Evolutionary conservation across 1,139 yeast genomes (phyloP), one percentile per base, ranked within the genome.

Genomic region (Candida tunisiensis): DNA sequence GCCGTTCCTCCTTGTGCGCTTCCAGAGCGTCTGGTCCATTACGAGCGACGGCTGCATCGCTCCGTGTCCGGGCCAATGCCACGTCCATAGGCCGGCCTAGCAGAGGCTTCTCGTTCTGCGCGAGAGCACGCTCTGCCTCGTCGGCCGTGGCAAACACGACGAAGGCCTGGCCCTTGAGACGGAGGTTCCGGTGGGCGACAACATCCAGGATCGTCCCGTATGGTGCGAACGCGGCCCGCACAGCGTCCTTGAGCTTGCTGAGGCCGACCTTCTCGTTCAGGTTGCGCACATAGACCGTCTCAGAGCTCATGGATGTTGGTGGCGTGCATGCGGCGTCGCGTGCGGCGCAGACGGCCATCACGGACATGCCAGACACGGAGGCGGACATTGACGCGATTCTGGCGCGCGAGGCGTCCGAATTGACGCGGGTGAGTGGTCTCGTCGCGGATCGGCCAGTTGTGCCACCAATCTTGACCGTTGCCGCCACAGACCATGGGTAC

Each of bases 161-260:
- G 49, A 83, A 88, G 2, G 94, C 94, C 49, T 83, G 95, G 2
- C 94, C 94, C 31, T 72, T 62, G 64, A 78, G 60, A 32, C 60
- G 62, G 16, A 78, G 42, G 40, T 71, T 74, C 36, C 63, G 63
- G 35, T 70, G 73, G 1, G 83, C 70, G 1, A 69, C 59, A 6
- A 82, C 52, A 23, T 65, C 68, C 8, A 62, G 37, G 1, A 77
- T 57, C 1, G 53, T 45, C 0, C 79, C 75, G 44, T 58, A 69
- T 10, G 56, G 44, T 3, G 47, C 42, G 25, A 74, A 72, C 2
- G 59, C 35, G 3, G 48, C 42, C 4, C 38, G 35, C 5, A 80
- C 56, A 9, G 55, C 58, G 2, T 44, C 37, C 34, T 64, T 67
- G 18, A 80, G 51, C 13, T 62, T 62, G 21, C 60, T 59, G 3